Evolutionary conservation across 495 filamentous ascomycete species (phyloP).

Genomic region (Xylaria scruposa): DNA sequence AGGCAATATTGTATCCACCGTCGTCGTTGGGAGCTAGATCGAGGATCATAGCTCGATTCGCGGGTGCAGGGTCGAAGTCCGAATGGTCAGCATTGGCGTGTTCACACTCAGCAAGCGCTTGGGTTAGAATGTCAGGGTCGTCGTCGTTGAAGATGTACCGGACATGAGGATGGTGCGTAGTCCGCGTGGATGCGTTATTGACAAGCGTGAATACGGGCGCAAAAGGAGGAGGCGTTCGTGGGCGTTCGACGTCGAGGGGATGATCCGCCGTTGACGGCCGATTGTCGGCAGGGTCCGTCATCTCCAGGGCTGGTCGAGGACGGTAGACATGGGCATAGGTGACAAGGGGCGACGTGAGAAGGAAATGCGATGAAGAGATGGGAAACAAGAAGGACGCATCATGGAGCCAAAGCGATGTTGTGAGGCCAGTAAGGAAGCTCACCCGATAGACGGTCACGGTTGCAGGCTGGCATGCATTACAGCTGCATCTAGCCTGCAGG

Average conservation of each 20-base stretch:
- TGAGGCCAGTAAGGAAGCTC: conserved; percentile 40
- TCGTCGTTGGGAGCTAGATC: conserved; percentile 49
- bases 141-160: conserved; percentile 93
- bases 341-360: conserved; percentile 42
- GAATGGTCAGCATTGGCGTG: conserved; percentile 35
- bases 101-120: conserved; percentile 48
- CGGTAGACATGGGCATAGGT: conserved; percentile 35
- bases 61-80: conserved; percentile 29
- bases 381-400: conserved; percentile 59
- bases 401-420: conserved; percentile 32
- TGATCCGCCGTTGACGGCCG: conserved; percentile 33
- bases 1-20: conserved; percentile 54
- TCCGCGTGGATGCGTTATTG: conserved; percentile 58
- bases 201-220: conserved; percentile 71
- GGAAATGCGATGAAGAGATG: conserved; percentile 41
- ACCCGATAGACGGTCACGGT: conserved; percentile 32
- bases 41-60: conserved; percentile 63
- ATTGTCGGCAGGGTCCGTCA: conserved; percentile 38
- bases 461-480: conserved; percentile 21
- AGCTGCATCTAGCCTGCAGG: conserved; percentile 27
- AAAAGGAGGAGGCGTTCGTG: conserved; percentile 54
- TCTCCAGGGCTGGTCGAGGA: conserved; percentile 31
- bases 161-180: conserved; percentile 75
- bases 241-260: conserved; percentile 36
- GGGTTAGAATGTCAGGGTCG: conserved; percentile 68